Evolutionary conservation across 495 filamentous ascomycete genomes (phyloP).

Genomic region (Aspergillus steynii): DNA sequence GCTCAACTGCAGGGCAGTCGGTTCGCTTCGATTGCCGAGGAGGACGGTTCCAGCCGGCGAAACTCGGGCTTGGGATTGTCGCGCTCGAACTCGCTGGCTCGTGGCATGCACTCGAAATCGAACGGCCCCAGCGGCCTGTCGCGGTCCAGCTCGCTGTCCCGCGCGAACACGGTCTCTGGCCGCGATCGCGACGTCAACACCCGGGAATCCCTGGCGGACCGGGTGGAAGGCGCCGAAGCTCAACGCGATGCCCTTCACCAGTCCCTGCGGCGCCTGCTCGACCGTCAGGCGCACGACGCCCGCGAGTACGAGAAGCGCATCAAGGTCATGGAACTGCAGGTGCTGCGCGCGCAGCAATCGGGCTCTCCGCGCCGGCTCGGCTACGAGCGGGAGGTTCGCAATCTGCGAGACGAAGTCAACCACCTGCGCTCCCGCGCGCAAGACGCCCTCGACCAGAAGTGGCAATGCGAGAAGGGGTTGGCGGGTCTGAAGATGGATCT

Average conservation of each 20-base stretch:
- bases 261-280: slow-evolving; percentile 81
- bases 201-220: slow-evolving; percentile 72
- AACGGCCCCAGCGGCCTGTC: slow-evolving; percentile 45
- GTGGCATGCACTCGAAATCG: slow-evolving; percentile 33
- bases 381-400: slow-evolving; percentile 78
- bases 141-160: slow-evolving; percentile 59
- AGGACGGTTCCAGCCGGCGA: slow-evolving; percentile 39
- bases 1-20: slow-evolving; percentile 51
- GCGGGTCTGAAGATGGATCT: slow-evolving; percentile 95
- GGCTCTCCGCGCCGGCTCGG: slow-evolving; percentile 70
- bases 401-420: slow-evolving; percentile 80
- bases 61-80: slow-evolving; percentile 50
- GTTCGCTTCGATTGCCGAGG: slow-evolving; percentile 67
- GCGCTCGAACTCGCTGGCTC: slow-evolving; percentile 63
- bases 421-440: slow-evolving; percentile 84
- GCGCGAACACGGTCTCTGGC: background rate
- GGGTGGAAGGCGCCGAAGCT: slow-evolving; percentile 86
- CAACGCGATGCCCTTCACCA: slow-evolving; percentile 91
- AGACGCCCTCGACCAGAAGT: slow-evolving; percentile 95
- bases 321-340: slow-evolving; percentile 71
- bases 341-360: slow-evolving; percentile 66
- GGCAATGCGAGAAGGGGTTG: slow-evolving; percentile 91
- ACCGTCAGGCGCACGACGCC: slow-evolving; percentile 79
- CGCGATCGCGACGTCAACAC: slow-evolving; percentile 60
- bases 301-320: slow-evolving; percentile 78